Base-by-base conservation (phyloP, 352 stramenopile genomes). In the Globisporangium viniferum region DNA sequence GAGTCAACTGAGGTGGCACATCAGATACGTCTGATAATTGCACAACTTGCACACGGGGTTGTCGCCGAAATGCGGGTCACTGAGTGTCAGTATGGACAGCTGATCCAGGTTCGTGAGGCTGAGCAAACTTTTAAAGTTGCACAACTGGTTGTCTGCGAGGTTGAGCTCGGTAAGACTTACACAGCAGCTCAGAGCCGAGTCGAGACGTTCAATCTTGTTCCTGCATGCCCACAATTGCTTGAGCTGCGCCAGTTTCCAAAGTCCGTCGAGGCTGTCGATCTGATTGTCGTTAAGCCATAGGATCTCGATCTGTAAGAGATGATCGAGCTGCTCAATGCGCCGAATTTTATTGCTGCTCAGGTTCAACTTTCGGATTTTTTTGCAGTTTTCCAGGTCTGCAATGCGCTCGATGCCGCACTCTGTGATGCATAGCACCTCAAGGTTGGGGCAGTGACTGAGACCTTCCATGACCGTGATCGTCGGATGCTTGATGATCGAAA, bases 11-110 rank as follows among this genome's bases (percentile, higher is more conserved):
- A 98, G 74, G 61, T 98, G 92, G 55, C 89, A 97, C 71, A 97
- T 86, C 35, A 95, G 67, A 69, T 97, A 97, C 24, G 92, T 98
- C 51, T 97, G 88, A 62, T 98, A 98, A 74, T 98, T 98, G 74
- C 91, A 97, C 29, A 97, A 62, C n/a, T 76, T 69, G 64, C 92
- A 98, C 9, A 97, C 89, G 8, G 92, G 91, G 55, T 98, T 98
- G 59, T 93, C 82, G 0, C 92, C 92, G 70, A 91, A 98, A 62
- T 98, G 92, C 2, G 90, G 86, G 56, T 98, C 92, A 31, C 77
- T 93, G 27, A 98, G 70, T 6, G 76, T 82, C 20, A 98, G 69
- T n/a, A 80, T 71, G 0, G 69, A 41, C 3, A 98, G 77, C 2
- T 74, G 72, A 5, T 92, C 79, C 22, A 97, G 74, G 36, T 84